phyloP scores from a whole-genome alignment of 2,329 filamentous ascomycete species.

The Ascochyta clinopodiicola region DNA sequence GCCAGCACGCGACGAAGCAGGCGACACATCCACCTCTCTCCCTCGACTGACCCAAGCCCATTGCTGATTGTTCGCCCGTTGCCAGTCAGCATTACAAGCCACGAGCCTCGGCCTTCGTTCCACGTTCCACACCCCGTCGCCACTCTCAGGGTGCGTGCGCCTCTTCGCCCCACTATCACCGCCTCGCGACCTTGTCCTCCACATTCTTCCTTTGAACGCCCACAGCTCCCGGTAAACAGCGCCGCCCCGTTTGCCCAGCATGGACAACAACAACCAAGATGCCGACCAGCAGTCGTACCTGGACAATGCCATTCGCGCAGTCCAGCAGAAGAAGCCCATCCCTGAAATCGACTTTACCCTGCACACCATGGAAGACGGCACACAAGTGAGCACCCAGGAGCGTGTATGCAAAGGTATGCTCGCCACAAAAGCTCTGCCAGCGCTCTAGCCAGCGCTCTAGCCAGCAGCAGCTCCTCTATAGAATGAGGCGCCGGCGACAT shows the following conservation, averaged over 20 bases:
- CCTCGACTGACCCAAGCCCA: background rate
- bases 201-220: slow-evolving; percentile 27
- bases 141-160: slow-evolving; percentile 33
- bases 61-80: slow-evolving; percentile 15
- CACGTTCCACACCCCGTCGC: slow-evolving; percentile 39
- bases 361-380: slow-evolving; percentile 97
- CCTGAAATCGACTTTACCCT: slow-evolving; percentile 99
- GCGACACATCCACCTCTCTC: slow-evolving; percentile 13
- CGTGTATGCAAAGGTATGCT: slow-evolving; percentile 93
- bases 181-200: slow-evolving; percentile 33
- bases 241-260: slow-evolving; percentile 31
- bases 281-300: slow-evolving; percentile 58
- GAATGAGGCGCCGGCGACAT: slow-evolving; percentile 24
- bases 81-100: slow-evolving; percentile 21
- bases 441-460: slow-evolving; percentile 7
- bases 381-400: slow-evolving; percentile 92
- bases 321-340: slow-evolving; percentile 91
- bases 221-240: slow-evolving; percentile 29
- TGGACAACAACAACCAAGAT: slow-evolving; percentile 45
- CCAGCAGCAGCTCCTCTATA: background rate
- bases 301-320: slow-evolving; percentile 89
- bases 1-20: slow-evolving; percentile 42
- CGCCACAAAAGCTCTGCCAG: slow-evolving; percentile 4
- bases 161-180: slow-evolving; percentile 42
- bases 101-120: slow-evolving; percentile 41